Percentiles rank a stretch among this genome's conserved stretches.
These are phyloP conservation scores for Saccharomycopsis javanensis DNA, from an alignment of 805 yeast genomes.

Conservation along the genomic window DNA sequence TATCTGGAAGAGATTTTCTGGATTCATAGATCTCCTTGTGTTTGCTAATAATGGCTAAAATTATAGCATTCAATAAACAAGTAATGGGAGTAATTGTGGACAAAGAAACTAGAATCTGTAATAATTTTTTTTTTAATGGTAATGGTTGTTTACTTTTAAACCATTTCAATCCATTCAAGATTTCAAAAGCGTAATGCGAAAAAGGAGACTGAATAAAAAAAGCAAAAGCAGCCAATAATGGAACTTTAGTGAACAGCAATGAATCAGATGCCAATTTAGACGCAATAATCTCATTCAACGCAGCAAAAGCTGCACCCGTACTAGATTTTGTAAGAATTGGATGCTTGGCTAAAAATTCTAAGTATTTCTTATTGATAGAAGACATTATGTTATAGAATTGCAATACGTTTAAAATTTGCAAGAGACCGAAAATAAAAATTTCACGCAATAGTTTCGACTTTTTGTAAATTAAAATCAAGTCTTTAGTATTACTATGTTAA, in stretches of 20 bases:
- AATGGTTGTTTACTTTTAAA: slow-evolving; percentile 35
- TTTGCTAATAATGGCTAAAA: slow-evolving; percentile 42
- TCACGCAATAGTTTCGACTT: no score
- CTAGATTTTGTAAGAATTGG: slow-evolving; percentile 52
- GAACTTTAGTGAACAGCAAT: slow-evolving; percentile 35
- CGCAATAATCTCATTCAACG: slow-evolving; percentile 51
- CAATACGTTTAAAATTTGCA: no score
- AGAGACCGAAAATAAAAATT: no score
- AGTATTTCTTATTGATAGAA: slow-evolving; percentile 6
- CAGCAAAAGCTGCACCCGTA: slow-evolving; percentile 46
- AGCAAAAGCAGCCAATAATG: slow-evolving; percentile 49
- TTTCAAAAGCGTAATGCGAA: slow-evolving; percentile 42
- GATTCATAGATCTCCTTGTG: background rate
- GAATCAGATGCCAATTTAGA: slow-evolving; percentile 37
- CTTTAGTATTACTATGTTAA: no score
- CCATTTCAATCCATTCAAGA: slow-evolving; percentile 29
- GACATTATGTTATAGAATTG: background rate
- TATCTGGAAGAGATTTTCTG: slow-evolving; percentile 12
- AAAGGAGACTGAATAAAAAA: slow-evolving; percentile 46
- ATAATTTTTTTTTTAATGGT: slow-evolving; percentile 30
- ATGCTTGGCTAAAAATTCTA: slow-evolving; percentile 28
- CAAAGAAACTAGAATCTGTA: slow-evolving; percentile 44
- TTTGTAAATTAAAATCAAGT: no score
- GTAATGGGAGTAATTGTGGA: slow-evolving; percentile 47
- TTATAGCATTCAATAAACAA: slow-evolving; percentile 39